Percentiles rank a stretch among this genome's conserved stretches.
Conservation (phyloP, 345 rosid species). For the Lenwebbia sp. region DNA sequence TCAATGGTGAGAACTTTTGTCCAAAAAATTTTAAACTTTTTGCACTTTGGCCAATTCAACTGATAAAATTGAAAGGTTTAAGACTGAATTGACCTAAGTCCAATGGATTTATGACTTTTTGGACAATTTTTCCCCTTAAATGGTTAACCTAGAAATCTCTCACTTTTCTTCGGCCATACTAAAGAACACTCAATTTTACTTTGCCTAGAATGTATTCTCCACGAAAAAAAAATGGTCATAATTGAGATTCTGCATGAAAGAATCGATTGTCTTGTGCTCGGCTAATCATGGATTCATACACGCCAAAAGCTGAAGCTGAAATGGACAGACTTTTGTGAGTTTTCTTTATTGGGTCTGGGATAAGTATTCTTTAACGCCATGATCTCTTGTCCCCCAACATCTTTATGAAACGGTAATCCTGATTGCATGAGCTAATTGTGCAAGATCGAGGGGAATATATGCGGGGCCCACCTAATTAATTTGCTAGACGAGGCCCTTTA, state of each 20-base stretch:
- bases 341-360: neutral
- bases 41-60: too few species aligned
- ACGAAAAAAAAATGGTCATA: neutral
- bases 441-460: constrained; percentile 42
- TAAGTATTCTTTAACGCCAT: constrained; percentile 9
- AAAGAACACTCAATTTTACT: neutral
- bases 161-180: neutral
- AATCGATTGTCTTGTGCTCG: neutral
- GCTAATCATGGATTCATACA: neutral
- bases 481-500: neutral
- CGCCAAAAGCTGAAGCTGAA: neutral
- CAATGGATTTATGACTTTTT: too few species aligned
- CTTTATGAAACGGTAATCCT: constrained; percentile 18
- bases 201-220: neutral
- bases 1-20: neutral
- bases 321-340: neutral
- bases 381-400: constrained; percentile 32
- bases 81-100: too few species aligned
- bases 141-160: too few species aligned
- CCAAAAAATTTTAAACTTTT: too few species aligned
- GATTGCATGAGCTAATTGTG: constrained; percentile 10
- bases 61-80: too few species aligned
- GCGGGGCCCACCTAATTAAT: constrained; percentile 19
- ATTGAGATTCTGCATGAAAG: neutral
- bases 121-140: too few species aligned